Percentiles rank a stretch among this genome's conserved stretches.
These are phyloP conservation scores for Kregervanrija fluxuum DNA, from an alignment of 805 yeast genomes.

Conservation along the genomic window DNA sequence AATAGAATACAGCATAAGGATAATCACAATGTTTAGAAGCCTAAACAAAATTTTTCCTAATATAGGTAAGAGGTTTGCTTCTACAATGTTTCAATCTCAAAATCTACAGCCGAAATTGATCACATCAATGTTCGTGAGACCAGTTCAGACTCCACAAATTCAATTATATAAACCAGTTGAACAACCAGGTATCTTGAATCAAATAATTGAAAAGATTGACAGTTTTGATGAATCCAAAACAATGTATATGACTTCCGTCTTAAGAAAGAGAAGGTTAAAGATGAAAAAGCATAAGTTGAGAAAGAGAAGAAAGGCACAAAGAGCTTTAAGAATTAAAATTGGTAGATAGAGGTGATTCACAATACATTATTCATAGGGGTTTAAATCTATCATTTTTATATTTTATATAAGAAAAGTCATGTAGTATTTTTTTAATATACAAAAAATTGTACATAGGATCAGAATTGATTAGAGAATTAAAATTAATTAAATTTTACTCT, in stretches of 20 bases:
- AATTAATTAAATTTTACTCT: too few species aligned
- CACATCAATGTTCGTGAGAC: not conserved
- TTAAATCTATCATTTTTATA: not conserved
- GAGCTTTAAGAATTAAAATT: slow-evolving; percentile 69
- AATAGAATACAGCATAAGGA: not conserved
- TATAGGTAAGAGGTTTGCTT: slow-evolving; percentile 9
- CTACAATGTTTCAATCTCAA: slow-evolving; percentile 4
- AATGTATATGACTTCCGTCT: slow-evolving; percentile 55
- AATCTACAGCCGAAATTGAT: too few species aligned
- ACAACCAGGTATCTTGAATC: slow-evolving; percentile 1
- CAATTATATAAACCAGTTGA: slow-evolving; percentile 1
- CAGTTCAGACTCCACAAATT: not conserved
- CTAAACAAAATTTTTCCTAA: not conserved
- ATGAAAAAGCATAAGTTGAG: slow-evolving; percentile 97
- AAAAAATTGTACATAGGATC: too few species aligned
- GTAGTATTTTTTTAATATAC: too few species aligned
- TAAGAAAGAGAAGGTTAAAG: slow-evolving; percentile 82
- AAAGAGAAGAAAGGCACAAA: slow-evolving; percentile 93
- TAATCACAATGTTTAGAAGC: too few species aligned
- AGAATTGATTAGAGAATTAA: too few species aligned
- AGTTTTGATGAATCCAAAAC: not conserved
- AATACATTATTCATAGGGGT: not conserved
- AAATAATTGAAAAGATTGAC: not conserved
- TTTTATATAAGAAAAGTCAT: too few species aligned
- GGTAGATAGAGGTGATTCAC: slow-evolving; percentile 28